A percentile compares a stretch with the other conserved stretches of the same genome.
These are phyloP conservation scores for Amanita polypyramis DNA, from an alignment of 768 basidiomycete species.

Conservation along the genomic window DNA sequence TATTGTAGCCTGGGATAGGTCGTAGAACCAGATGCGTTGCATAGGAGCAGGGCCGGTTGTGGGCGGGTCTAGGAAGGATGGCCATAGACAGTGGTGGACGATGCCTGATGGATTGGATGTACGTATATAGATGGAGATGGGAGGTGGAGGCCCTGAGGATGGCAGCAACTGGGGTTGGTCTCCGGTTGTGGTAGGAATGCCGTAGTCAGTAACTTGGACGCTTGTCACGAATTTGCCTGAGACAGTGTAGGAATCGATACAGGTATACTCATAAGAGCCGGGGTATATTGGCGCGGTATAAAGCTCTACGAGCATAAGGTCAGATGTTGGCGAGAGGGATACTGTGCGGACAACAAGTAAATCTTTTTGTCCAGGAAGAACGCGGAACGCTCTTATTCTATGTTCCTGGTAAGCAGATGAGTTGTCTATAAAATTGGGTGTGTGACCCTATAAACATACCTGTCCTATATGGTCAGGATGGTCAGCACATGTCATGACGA, in stretches of 20 bases:
- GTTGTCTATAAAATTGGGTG: not conserved
- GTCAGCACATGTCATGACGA: conserved; percentile 26
- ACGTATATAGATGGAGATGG: conserved; percentile 29
- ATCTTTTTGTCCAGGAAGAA: conserved; percentile 39
- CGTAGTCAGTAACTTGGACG: conserved; percentile 32
- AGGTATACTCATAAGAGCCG: conserved; percentile 10
- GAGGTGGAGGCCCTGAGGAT: conserved; percentile 20
- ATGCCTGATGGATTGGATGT: conserved; percentile 19
- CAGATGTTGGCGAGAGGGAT: conserved; percentile 10
- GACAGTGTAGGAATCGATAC: conserved; percentile 15
- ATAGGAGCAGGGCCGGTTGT: conserved; percentile 6
- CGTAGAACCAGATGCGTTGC: conserved; percentile 14
- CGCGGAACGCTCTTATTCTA: conserved; percentile 39
- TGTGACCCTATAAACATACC: conserved; percentile 14
- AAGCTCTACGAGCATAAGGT: conserved; percentile 20
- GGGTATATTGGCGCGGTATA: conserved; percentile 13
- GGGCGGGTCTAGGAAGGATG: conserved; percentile 11
- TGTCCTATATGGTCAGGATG: conserved; percentile 15
- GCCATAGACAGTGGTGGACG: conserved; percentile 25
- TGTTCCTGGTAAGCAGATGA: conserved; percentile 24
- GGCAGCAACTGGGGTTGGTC: conserved; percentile 19
- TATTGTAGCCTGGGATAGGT: conserved; percentile 9
- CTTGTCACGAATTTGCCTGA: conserved; percentile 14
- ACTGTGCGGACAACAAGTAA: conserved; percentile 41
- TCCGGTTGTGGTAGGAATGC: conserved; percentile 17